Conservation (phyloP, 805 yeast genomes). For the Yarrowia bubula region DNA sequence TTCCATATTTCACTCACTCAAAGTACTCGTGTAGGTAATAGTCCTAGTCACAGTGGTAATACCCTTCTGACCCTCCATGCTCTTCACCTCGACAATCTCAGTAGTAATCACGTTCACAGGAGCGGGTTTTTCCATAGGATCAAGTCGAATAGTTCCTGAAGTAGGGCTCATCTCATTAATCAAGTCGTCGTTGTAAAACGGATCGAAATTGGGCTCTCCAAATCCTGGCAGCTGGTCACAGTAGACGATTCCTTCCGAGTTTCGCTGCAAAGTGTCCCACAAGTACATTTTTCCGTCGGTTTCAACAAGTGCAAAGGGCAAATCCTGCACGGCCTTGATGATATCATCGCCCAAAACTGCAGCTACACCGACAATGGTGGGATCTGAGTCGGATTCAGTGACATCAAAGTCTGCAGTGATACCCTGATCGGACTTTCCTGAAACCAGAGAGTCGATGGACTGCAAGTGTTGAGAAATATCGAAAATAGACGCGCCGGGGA, state of each 20-base stretch:
- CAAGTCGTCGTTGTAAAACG: background rate
- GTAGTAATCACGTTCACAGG: background rate
- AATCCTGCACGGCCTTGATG: background rate
- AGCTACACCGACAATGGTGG: background rate
- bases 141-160: no score
- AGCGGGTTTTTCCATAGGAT: background rate
- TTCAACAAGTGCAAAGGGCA: conserved; percentile 48
- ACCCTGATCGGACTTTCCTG: background rate
- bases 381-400: no score
- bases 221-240: conserved; percentile 9
- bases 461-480: background rate
- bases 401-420: conserved; percentile 1
- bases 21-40: background rate
- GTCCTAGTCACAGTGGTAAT: background rate
- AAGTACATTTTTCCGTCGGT: conserved; percentile 60
- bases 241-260: conserved; percentile 44
- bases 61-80: background rate
- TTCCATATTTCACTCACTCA: background rate
- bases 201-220: background rate
- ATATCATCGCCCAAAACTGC: background rate
- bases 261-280: background rate
- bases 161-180: background rate
- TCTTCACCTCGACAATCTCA: background rate
- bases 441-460: background rate
- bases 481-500: background rate